Conservation (phyloP, 495 filamentous ascomycete genomes). For the Umbilicaria muhlenbergii region DNA sequence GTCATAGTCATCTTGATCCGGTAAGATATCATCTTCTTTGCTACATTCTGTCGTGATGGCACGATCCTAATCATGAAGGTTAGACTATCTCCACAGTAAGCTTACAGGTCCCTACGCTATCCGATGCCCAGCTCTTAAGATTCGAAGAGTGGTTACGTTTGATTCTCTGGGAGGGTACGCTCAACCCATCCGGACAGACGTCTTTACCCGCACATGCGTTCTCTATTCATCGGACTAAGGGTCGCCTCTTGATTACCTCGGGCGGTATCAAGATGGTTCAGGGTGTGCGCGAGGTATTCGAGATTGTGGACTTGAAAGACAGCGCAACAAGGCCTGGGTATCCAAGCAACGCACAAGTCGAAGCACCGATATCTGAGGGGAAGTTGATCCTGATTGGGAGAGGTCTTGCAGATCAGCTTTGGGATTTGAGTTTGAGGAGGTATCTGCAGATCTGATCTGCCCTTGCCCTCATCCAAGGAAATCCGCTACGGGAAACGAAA, state of each 20-base stretch:
- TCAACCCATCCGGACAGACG: background rate
- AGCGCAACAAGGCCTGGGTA: slow-evolving; percentile 7
- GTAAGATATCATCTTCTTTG: slow-evolving; percentile 26
- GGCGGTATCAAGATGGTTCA: slow-evolving; percentile 65
- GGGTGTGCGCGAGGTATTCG: slow-evolving; percentile 85
- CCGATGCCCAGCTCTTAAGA: slow-evolving; percentile 30
- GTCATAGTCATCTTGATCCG: slow-evolving; percentile 72
- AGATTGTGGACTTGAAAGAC: slow-evolving; percentile 54
- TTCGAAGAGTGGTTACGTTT: slow-evolving; percentile 75
- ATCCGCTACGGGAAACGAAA: too few relatives aligned
- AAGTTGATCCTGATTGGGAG: slow-evolving; percentile 75
- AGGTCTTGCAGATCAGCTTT: slow-evolving; percentile 32
- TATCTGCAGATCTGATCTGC: slow-evolving; percentile 7
- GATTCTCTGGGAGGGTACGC: slow-evolving; percentile 61
- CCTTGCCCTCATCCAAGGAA: too few relatives aligned
- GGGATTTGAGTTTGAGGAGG: slow-evolving; percentile 27
- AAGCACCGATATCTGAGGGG: slow-evolving; percentile 23
- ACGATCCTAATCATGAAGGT: background rate
- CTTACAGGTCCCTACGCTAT: slow-evolving; percentile 42
- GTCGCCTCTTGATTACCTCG: slow-evolving; percentile 43
- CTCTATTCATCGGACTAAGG: slow-evolving; percentile 81
- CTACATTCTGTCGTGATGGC: background rate
- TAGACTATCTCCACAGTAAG: slow-evolving; percentile 75
- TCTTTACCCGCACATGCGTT: slow-evolving; percentile 21
- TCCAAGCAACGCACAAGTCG: slow-evolving; percentile 1